phyloP scores from a whole-genome alignment of 306 rosid genomes.

The Glycine soja region DNA sequence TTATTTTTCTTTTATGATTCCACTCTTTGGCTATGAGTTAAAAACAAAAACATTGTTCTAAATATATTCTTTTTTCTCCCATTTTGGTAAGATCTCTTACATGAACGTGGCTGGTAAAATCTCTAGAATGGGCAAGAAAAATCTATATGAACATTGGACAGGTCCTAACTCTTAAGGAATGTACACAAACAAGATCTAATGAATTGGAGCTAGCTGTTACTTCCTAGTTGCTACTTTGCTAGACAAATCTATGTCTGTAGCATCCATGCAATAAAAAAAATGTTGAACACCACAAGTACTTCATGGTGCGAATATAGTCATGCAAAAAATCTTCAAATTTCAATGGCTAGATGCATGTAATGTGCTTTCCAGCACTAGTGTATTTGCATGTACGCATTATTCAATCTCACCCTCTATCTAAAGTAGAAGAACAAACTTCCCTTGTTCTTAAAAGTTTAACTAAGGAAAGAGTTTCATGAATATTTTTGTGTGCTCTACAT shows the following conservation, averaged over 20 bases:
- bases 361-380: neutral
- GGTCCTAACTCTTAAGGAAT: neutral
- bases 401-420: no score
- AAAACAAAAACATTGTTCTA: neutral
- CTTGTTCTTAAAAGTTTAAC: conserved; percentile 14
- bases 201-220: neutral
- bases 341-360: neutral
- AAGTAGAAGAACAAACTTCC: conserved; percentile 3
- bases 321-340: neutral
- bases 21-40: neutral
- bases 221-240: neutral
- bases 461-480: no score
- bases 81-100: neutral
- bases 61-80: no score
- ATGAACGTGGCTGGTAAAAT: no score
- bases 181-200: neutral
- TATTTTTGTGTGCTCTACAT: neutral
- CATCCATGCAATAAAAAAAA: neutral
- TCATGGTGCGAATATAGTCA: neutral
- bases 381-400: no score
- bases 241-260: neutral
- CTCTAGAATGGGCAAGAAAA: neutral
- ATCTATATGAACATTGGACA: neutral
- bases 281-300: neutral
- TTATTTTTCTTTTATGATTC: conserved; percentile 17